Percentiles rank a stretch among this genome's conserved stretches.
Evolutionary conservation across 805 yeast species (phyloP).

Genomic region (Starmera quercuum): DNA sequence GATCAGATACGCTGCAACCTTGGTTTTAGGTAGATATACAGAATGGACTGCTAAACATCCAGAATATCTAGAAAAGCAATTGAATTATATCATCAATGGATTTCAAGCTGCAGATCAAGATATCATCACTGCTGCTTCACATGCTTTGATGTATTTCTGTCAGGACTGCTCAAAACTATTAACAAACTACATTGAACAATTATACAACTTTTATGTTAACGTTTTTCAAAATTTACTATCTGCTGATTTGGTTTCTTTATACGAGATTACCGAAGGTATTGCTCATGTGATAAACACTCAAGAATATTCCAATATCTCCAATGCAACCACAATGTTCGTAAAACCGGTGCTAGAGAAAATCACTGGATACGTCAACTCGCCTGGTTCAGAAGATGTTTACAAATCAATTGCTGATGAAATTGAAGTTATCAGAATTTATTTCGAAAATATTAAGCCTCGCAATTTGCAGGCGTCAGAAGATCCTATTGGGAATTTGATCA

Average conservation of each 20-base stretch:
- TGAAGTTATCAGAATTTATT: conserved; percentile 58
- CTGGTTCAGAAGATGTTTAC: conserved; percentile 27
- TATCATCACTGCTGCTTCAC: conserved; percentile 79
- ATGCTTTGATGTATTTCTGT: conserved; percentile 90
- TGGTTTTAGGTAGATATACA: conserved; percentile 92
- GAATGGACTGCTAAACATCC: conserved; percentile 92
- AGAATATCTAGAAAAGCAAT: conserved; percentile 70
- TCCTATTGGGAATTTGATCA: conserved; percentile 47
- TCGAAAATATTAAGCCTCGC: conserved; percentile 45
- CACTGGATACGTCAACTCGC: conserved; percentile 15
- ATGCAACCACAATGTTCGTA: conserved; percentile 55
- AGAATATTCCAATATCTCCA: conserved; percentile 42
- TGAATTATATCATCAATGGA: conserved; percentile 77
- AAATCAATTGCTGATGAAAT: conserved; percentile 61
- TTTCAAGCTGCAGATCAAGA: conserved; percentile 35
- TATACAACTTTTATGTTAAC: conserved; percentile 63
- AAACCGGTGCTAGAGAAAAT: conserved; percentile 52
- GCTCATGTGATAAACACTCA: conserved; percentile 72
- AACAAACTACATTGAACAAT: conserved; percentile 62
- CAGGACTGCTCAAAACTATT: conserved; percentile 75
- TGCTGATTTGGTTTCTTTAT: conserved; percentile 60
- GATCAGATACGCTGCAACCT: conserved; percentile 85
- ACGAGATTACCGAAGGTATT: conserved; percentile 83
- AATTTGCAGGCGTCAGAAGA: conserved; percentile 21
- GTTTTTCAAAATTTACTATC: conserved; percentile 34